Conservation (phyloP, 2,329 filamentous ascomycete species). For the Tympanopsis confertula region DNA sequence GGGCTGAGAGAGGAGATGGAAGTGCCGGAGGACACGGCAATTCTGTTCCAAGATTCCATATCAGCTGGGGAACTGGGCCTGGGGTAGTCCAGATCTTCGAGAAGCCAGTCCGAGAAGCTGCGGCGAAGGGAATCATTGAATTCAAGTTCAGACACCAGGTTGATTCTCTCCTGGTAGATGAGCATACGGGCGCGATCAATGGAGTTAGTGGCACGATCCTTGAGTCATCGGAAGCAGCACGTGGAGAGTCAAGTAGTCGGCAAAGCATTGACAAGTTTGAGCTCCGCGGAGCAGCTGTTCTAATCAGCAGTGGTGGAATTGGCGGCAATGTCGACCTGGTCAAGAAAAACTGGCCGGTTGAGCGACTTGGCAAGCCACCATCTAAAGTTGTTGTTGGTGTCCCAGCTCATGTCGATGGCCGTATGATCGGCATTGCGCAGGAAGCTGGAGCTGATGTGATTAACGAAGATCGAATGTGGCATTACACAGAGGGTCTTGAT, state of each 20-base stretch:
- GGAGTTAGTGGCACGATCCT: slow-evolving; percentile 42
- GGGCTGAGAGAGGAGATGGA: slow-evolving; percentile 49
- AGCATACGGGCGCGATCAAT: slow-evolving; percentile 31
- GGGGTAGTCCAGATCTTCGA: slow-evolving; percentile 45
- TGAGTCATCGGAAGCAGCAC: slow-evolving; percentile 31
- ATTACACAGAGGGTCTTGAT: slow-evolving; percentile 49
- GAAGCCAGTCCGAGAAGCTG: slow-evolving; percentile 41
- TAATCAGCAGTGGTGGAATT: slow-evolving; percentile 46
- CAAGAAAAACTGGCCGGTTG: slow-evolving; percentile 42
- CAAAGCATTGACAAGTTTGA: slow-evolving; percentile 37
- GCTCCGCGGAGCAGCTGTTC: slow-evolving; percentile 35
- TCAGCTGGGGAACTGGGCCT: slow-evolving; percentile 50
- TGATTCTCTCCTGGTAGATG: slow-evolving; percentile 42
- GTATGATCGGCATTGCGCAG: slow-evolving; percentile 47
- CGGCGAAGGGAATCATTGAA: slow-evolving; percentile 36
- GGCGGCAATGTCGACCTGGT: slow-evolving; percentile 50
- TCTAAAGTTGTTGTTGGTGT: slow-evolving; percentile 46
- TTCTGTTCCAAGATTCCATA: slow-evolving; percentile 49
- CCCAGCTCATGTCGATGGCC: slow-evolving; percentile 51
- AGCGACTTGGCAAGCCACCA: slow-evolving; percentile 42
- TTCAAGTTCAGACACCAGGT: slow-evolving; percentile 46
- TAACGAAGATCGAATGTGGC: slow-evolving; percentile 56
- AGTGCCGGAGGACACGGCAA: slow-evolving; percentile 46
- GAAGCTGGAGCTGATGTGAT: slow-evolving; percentile 38
- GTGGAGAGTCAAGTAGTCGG: slow-evolving; percentile 38